Evolutionary conservation across 768 basidiomycete genomes (phyloP).

Genomic region (Mycena galopus): DNA sequence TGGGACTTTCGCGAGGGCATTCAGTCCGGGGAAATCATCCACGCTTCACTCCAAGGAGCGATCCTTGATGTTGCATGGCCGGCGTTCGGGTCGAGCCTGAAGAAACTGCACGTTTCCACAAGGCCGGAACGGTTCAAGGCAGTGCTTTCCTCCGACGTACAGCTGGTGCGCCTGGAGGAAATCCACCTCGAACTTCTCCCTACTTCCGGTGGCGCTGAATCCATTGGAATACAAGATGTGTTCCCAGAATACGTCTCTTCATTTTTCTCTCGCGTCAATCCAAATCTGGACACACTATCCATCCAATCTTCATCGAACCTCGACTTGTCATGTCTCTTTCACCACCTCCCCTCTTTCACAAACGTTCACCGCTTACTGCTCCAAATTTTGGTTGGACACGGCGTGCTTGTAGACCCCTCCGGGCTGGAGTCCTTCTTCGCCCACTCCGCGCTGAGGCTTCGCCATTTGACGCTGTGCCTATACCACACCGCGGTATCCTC

Average conservation of each 20-base stretch:
- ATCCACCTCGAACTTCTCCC: conserved; percentile 17
- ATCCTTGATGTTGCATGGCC: conserved; percentile 18
- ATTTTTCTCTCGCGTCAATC: conserved; percentile 24
- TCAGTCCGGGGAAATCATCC: conserved; percentile 22
- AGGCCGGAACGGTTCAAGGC: conserved; percentile 18
- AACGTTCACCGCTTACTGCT: conserved; percentile 6
- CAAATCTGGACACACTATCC: conserved; percentile 4
- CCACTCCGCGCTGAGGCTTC: conserved; percentile 6
- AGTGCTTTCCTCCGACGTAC: conserved; percentile 19
- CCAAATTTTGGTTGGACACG: conserved; percentile 8
- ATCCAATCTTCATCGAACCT: conserved; percentile 17
- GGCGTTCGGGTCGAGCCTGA: conserved; percentile 21
- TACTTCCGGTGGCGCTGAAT: background rate
- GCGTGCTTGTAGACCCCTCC: conserved; percentile 9
- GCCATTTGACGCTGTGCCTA: conserved; percentile 14
- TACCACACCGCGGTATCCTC: conserved; percentile 18
- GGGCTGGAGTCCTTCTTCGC: conserved; percentile 29
- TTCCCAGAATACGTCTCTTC: conserved; percentile 16
- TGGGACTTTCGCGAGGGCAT: conserved; percentile 27
- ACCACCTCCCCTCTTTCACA: conserved; percentile 14
- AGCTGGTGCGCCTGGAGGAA: conserved; percentile 6
- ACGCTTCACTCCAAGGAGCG: conserved; percentile 17
- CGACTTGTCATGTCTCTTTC: conserved; percentile 18
- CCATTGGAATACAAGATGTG: background rate
- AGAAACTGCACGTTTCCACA: conserved; percentile 9